Evolutionary conservation across 2,329 filamentous ascomycete species (phyloP), one percentile per base, ranked within the genome.

Genomic region (Amauroascus verrucosus): DNA sequence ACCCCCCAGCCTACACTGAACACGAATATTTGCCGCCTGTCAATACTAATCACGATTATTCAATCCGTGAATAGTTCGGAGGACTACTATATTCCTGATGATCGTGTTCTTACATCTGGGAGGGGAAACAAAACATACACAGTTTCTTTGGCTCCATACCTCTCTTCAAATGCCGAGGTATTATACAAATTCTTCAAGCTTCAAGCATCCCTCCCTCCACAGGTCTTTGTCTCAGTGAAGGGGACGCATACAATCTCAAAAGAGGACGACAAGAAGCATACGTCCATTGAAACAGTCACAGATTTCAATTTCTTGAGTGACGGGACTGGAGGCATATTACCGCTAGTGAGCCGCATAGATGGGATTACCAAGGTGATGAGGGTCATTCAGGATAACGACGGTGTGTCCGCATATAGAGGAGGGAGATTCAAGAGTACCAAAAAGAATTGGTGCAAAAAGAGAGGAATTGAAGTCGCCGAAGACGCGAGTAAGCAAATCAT

Each of bases 191-290:
- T 65, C 53, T 60, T 67, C 43, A 52, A 56, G 54, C 57, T 62
- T 14, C 64, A 67, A 51, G 62, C 61, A n/a, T 30, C 43, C 9
- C 46, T 67, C 1, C 64, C 65, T 8, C 65, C 65, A 75, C 56
- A 60, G 59, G 24, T 76, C 0, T 74, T 69, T 49, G 70, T 82
- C 7, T 72, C 70, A 46, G 65, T 84, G 40, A 67, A 70, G 30
- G 81, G 81, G 50, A 74, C 73, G 3, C 81, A 83, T 64, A 67
- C 60, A 11, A 69, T 78, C 63, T 72, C 67, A 2, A 50, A 48
- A 3, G 49, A 51, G 9, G 56, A 59, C 28, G 50, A 55, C 47
- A 60, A 61, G 18, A 59, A 63, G n/a, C 57, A 59, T 14, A 58
- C 57, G 13, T 52, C 50, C 35, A 61, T 53, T 3, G 58, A 64